Conservation (phyloP, 345 rosid genomes). For the Heritiera fomes region DNA sequence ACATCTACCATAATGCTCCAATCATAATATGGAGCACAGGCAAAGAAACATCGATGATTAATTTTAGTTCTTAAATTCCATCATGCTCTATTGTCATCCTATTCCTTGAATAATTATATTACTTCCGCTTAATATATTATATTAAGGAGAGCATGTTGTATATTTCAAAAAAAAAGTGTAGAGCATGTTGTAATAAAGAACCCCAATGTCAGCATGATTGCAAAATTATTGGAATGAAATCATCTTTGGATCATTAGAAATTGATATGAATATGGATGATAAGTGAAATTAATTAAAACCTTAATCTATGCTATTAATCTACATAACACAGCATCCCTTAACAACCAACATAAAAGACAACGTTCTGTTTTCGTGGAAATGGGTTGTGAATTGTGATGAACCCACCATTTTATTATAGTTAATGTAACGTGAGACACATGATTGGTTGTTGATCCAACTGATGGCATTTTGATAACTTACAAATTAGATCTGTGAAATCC, state of each 20-base stretch:
- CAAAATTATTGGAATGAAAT: constrained; percentile 2
- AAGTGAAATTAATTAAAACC: background rate
- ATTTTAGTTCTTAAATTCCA: background rate
- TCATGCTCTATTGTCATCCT: background rate
- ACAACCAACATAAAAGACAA: background rate
- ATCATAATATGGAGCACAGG: background rate
- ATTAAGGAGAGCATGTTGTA: background rate
- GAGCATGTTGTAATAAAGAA: background rate
- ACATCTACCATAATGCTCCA: background rate
- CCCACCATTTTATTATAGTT: background rate
- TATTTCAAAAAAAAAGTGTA: too few species aligned
- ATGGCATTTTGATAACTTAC: background rate
- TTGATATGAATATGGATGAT: background rate
- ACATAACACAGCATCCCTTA: background rate
- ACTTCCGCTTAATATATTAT: background rate
- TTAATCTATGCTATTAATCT: background rate
- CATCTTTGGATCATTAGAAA: background rate
- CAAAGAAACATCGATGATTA: background rate
- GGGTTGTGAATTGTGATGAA: background rate
- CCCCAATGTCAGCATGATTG: constrained; percentile 5
- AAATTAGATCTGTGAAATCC: background rate
- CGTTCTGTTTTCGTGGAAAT: background rate
- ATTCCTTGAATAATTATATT: background rate
- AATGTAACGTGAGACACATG: background rate
- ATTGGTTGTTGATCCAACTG: background rate